Evolutionary conservation across 2,329 filamentous ascomycete species (phyloP).

Genomic region (Pseudocercospora fuligena): DNA sequence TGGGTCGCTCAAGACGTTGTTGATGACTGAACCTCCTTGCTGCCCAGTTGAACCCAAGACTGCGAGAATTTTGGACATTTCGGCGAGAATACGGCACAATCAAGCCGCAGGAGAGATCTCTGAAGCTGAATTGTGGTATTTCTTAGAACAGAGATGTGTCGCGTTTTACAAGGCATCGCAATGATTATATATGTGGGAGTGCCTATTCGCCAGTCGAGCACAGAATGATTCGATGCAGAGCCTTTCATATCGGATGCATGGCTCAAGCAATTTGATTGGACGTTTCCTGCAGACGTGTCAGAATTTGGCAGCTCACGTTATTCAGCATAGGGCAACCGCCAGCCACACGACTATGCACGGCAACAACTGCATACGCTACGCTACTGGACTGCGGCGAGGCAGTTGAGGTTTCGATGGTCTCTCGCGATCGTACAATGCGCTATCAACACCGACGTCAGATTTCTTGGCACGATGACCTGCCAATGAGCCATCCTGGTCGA

Average conservation of each 20-base stretch:
- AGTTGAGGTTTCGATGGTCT: background rate
- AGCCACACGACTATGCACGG: background rate
- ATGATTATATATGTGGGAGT: background rate
- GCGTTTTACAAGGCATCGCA: background rate
- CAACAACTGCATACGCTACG: background rate
- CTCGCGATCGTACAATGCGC: background rate
- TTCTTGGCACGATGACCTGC: background rate
- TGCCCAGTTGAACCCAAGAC: conserved; percentile 64
- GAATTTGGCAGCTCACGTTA: background rate
- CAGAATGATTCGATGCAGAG: too few species aligned
- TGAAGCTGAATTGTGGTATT: background rate
- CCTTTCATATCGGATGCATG: too few species aligned
- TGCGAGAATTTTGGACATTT: conserved; percentile 52
- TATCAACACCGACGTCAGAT: background rate
- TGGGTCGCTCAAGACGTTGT: conserved; percentile 47
- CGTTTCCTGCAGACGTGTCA: background rate
- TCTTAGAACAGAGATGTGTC: background rate
- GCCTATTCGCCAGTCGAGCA: background rate
- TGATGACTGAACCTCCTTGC: conserved; percentile 62
- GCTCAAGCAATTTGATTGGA: too few species aligned
- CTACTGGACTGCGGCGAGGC: too few species aligned
- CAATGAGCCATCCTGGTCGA: background rate
- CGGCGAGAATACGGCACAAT: background rate
- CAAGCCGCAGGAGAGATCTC: background rate
- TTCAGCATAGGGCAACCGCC: background rate